phyloP scores from a whole-genome alignment of 2,329 filamentous ascomycete species.

The Ophiostoma tasmaniense region DNA sequence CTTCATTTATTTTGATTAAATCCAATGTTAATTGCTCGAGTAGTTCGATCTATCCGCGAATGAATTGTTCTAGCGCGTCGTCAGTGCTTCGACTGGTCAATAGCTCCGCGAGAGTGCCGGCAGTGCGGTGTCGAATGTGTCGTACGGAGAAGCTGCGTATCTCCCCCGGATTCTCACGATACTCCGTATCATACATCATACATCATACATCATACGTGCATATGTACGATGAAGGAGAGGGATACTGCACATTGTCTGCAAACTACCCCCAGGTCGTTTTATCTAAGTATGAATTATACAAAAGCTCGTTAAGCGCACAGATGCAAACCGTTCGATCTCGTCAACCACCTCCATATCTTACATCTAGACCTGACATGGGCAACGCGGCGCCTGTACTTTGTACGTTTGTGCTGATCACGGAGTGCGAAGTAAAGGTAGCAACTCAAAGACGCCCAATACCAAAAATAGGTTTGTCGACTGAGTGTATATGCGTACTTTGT shows the following conservation, averaged over 20 bases:
- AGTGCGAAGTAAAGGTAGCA: neutral
- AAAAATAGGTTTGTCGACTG: neutral
- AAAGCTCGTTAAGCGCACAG: neutral
- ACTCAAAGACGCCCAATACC: neutral
- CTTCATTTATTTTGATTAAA: neutral
- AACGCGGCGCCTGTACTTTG: neutral
- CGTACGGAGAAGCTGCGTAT: neutral
- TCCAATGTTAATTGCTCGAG: neutral
- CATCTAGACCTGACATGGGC: neutral
- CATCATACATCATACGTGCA: neutral
- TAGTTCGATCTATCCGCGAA: too few relatives aligned
- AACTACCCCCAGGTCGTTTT: neutral
- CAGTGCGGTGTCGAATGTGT: neutral
- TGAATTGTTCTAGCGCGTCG: slow-evolving; percentile 1
- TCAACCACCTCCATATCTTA: neutral
- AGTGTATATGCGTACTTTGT: too few relatives aligned
- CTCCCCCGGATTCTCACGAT: neutral
- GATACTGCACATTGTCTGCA: too few relatives aligned
- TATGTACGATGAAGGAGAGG: neutral
- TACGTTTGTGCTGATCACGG: neutral
- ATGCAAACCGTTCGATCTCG: neutral
- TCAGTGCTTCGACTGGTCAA: neutral
- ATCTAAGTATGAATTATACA: neutral
- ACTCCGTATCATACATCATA: neutral
- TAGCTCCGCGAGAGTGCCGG: neutral